Conservation (phyloP, 1,139 yeast species). For the Lipomyces yarrowii region DNA sequence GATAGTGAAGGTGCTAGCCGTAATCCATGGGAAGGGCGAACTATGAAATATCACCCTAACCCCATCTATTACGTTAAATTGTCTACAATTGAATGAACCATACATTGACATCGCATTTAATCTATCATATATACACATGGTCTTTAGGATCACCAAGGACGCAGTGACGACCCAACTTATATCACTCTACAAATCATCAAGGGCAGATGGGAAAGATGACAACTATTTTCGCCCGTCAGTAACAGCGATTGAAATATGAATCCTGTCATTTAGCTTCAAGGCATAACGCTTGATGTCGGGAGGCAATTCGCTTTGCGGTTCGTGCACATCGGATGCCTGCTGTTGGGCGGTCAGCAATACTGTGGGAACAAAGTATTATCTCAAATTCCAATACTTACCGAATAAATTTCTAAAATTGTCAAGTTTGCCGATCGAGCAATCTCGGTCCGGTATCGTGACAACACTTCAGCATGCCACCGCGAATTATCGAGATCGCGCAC, state of each 20-base stretch:
- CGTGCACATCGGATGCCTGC: not conserved
- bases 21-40: too few relatives aligned
- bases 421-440: conserved; percentile 2
- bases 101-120: too few relatives aligned
- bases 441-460: conserved; percentile 1
- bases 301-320: not conserved
- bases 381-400: not conserved
- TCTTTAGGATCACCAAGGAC: not conserved
- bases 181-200: not conserved
- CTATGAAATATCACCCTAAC: too few relatives aligned
- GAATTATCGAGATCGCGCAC: not conserved
- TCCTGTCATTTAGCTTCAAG: not conserved
- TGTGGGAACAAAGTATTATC: not conserved
- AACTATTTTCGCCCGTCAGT: not conserved
- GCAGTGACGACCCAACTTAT: not conserved
- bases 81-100: too few relatives aligned
- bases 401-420: not conserved
- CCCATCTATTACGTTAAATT: too few relatives aligned
- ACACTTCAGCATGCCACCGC: not conserved
- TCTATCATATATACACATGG: too few relatives aligned
- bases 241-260: not conserved
- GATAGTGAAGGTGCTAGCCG: too few relatives aligned
- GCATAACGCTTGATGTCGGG: not conserved
- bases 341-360: not conserved
- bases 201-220: not conserved